Conservation (phyloP, 108 stramenopile genomes). For the Skeletonema grethae region DNA sequence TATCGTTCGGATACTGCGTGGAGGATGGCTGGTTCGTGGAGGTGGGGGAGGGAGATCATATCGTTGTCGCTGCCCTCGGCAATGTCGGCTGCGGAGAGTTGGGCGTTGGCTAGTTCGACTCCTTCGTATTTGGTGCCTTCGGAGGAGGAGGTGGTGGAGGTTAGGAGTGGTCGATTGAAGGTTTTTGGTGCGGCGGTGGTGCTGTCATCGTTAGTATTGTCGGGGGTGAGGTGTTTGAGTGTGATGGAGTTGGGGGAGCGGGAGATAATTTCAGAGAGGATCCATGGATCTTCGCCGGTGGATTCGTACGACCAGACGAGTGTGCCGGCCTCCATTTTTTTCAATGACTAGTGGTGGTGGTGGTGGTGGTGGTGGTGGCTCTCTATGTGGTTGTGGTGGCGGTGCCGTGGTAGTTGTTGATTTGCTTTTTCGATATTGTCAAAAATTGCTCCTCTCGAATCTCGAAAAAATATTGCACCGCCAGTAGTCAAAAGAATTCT, state of each 20-base stretch:
- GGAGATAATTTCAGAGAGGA: conserved; percentile 78
- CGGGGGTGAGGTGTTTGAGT: conserved; percentile 55
- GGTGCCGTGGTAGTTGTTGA: too few species aligned
- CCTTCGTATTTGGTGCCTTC: conserved; percentile 76
- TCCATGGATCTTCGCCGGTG: conserved; percentile 87
- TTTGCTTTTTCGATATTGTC: too few species aligned
- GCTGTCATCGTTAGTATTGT: not conserved
- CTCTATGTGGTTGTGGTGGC: too few species aligned
- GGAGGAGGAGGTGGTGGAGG: conserved; percentile 3
- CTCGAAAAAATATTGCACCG: too few species aligned
- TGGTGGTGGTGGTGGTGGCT: not conserved
- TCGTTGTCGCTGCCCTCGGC: conserved; percentile 88
- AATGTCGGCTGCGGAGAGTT: conserved; percentile 64
- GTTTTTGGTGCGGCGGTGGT: conserved; percentile 28
- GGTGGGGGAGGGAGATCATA: conserved; percentile 93
- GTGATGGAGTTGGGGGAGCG: conserved; percentile 52
- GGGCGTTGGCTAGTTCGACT: conserved; percentile 86
- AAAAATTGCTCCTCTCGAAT: too few species aligned
- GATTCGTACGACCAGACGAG: conserved; percentile 76
- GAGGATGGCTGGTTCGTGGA: conserved; percentile 98
- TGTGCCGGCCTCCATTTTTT: conserved; percentile 76
- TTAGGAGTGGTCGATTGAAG: conserved; percentile 51
- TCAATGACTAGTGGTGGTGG: not conserved
- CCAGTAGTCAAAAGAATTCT: too few species aligned
- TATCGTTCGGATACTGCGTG: conserved; percentile 91